phyloP scores from a whole-genome alignment of 1,139 yeast genomes.

The Protomyces macrosporus region DNA sequence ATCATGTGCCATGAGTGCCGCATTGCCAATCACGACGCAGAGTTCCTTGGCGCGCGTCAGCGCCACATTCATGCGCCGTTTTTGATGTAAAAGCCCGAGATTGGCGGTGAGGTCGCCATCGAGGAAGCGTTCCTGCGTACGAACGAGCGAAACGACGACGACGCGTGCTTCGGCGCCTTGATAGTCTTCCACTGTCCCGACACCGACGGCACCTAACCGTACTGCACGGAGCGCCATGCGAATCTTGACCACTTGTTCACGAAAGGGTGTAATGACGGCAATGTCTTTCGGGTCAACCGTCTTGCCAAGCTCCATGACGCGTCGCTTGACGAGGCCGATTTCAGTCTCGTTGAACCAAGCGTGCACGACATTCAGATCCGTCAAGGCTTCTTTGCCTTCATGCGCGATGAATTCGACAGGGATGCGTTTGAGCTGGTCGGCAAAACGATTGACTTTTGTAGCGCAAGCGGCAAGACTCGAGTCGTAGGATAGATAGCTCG shows the following conservation, averaged over 20 bases:
- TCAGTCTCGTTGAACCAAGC: slow-evolving; percentile 31
- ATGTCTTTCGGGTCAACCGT: slow-evolving; percentile 29
- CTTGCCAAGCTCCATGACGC: slow-evolving; percentile 9
- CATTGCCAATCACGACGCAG: slow-evolving; percentile 63
- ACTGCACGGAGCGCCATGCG: slow-evolving; percentile 26
- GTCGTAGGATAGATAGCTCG: slow-evolving; percentile 30
- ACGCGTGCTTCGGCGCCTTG: slow-evolving; percentile 33
- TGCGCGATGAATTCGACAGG: slow-evolving; percentile 30
- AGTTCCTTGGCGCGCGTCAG: slow-evolving; percentile 85
- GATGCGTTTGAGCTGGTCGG: slow-evolving; percentile 17
- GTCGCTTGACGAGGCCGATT: slow-evolving; percentile 19
- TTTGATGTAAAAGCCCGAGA: slow-evolving; percentile 30
- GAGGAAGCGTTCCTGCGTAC: slow-evolving; percentile 30
- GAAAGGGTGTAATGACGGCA: slow-evolving; percentile 31
- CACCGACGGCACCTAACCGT: slow-evolving; percentile 30
- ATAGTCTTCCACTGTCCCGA: slow-evolving; percentile 32
- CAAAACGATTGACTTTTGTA: slow-evolving; percentile 22
- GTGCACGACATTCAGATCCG: slow-evolving; percentile 28
- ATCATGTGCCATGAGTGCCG: slow-evolving; percentile 4
- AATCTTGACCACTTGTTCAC: slow-evolving; percentile 31
- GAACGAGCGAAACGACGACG: slow-evolving; percentile 31
- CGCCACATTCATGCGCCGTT: slow-evolving; percentile 62
- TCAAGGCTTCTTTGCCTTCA: slow-evolving; percentile 28
- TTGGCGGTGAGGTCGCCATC: slow-evolving; percentile 27
- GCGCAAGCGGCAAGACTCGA: slow-evolving; percentile 31